A percentile compares a stretch with the other conserved stretches of the same genome.
Evolutionary conservation across 2,329 filamentous ascomycete species (phyloP).

Genomic region (Grosmannia clavigera): DNA sequence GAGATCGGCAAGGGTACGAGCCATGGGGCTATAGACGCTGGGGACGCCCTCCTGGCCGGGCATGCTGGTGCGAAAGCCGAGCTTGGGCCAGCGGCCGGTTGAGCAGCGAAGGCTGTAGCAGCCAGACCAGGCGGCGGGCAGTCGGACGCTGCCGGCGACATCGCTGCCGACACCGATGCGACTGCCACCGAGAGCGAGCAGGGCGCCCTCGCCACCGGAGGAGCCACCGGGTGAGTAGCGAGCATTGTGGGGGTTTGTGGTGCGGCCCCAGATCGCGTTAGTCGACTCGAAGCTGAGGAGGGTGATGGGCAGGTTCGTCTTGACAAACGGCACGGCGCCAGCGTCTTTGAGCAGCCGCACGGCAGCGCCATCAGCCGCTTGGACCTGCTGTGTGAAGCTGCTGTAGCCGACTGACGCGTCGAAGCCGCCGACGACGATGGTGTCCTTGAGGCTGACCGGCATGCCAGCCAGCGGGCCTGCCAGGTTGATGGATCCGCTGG

Average conservation of each 20-base stretch:
- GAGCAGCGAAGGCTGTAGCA: constrained; percentile 81
- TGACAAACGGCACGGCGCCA: constrained; percentile 81
- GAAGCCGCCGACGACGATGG: constrained; percentile 68
- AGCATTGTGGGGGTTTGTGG: constrained; percentile 71
- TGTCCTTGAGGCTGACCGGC: constrained; percentile 74
- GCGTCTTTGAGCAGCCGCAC: constrained; percentile 73
- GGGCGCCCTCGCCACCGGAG: constrained; percentile 72
- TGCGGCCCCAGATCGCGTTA: constrained; percentile 68
- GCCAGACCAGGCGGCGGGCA: constrained; percentile 79
- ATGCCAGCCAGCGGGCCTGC: constrained; percentile 77
- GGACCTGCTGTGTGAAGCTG: constrained; percentile 54
- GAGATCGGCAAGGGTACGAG: constrained; percentile 70
- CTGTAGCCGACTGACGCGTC: constrained; percentile 77
- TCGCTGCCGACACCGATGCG: constrained; percentile 85
- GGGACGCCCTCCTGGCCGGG: constrained; percentile 82
- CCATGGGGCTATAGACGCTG: constrained; percentile 86
- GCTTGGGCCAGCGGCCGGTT: constrained; percentile 81
- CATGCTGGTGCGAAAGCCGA: constrained; percentile 77
- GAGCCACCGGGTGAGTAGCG: constrained; percentile 81
- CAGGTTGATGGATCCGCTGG: constrained; percentile 45
- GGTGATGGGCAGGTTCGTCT: constrained; percentile 81
- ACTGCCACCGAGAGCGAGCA: constrained; percentile 64
- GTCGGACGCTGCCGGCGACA: constrained; percentile 78
- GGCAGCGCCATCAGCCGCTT: constrained; percentile 52
- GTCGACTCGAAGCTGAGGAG: constrained; percentile 76